phyloP scores from a whole-genome alignment of 805 yeast species.

The Candida andamanensis region DNA sequence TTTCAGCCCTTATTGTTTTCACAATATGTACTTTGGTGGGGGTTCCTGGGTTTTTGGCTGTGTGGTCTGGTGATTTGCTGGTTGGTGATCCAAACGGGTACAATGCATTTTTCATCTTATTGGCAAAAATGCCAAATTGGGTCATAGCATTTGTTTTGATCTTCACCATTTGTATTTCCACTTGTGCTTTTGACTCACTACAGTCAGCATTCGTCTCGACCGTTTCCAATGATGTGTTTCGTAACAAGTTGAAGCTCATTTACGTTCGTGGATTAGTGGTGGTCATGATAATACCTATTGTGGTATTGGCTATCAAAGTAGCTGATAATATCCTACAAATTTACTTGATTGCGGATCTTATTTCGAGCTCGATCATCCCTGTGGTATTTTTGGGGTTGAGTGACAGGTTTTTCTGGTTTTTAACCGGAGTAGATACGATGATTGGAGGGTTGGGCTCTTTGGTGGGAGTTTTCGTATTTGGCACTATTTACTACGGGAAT shows the following conservation, averaged over 20 bases:
- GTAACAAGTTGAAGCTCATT: conserved; percentile 66
- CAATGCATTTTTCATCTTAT: conserved; percentile 66
- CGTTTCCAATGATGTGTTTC: conserved; percentile 82
- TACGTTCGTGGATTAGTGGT: conserved; percentile 70
- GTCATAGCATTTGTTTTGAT: conserved; percentile 77
- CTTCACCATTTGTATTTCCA: conserved; percentile 67
- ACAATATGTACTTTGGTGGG: conserved; percentile 70
- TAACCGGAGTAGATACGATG: conserved; percentile 77
- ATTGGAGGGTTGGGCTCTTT: conserved; percentile 82
- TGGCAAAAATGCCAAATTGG: conserved; percentile 78
- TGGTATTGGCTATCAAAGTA: conserved; percentile 76
- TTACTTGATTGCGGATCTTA: conserved; percentile 84
- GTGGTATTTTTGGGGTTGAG: conserved; percentile 75
- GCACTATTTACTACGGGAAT: conserved; percentile 67
- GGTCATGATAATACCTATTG: conserved; percentile 76
- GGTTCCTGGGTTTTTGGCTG: conserved; percentile 79
- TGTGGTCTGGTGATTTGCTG: conserved; percentile 73
- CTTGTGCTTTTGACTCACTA: conserved; percentile 84
- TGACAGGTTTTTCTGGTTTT: conserved; percentile 53
- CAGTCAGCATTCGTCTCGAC: conserved; percentile 88
- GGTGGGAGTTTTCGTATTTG: conserved; percentile 74
- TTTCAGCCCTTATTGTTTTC: conserved; percentile 67
- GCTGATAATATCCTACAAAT: conserved; percentile 83
- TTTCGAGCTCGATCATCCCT: conserved; percentile 84
- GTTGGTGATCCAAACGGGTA: conserved; percentile 53